phyloP scores from a whole-genome alignment of 306 rosid genomes.

The Hippophae gyantsensis region DNA sequence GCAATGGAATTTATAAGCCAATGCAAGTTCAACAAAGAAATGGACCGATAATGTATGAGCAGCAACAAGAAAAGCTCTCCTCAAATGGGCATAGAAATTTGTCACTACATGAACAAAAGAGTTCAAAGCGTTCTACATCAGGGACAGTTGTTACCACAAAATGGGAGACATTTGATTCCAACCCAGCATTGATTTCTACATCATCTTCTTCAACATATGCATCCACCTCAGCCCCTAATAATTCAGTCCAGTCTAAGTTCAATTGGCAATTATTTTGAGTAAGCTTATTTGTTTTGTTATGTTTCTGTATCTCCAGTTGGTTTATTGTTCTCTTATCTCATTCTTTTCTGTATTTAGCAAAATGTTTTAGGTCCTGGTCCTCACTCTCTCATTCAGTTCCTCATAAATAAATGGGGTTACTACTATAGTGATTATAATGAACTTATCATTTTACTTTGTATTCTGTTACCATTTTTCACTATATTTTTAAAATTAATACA shows the following conservation, averaged over 20 bases:
- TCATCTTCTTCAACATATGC: constrained; percentile 8
- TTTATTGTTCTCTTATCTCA: constrained; percentile 9
- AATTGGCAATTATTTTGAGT: constrained; percentile 76
- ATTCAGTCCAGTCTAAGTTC: constrained; percentile 56
- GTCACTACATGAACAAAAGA: background rate
- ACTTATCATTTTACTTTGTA: constrained; percentile 13
- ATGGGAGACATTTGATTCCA: constrained; percentile 85
- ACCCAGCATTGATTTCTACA: constrained; percentile 40
- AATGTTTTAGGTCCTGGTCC: constrained; percentile 39
- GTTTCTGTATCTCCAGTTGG: constrained; percentile 6
- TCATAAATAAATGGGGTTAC: constrained; percentile 55
- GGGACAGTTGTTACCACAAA: constrained; percentile 75
- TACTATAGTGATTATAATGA: constrained; percentile 34
- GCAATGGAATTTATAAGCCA: constrained; percentile 26
- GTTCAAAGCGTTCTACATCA: constrained; percentile 36
- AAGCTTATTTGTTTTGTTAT: constrained; percentile 19
- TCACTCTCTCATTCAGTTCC: constrained; percentile 32
- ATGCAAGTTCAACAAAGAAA: constrained; percentile 18
- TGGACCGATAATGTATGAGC: no score
- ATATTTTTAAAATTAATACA: no score
- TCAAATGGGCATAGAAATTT: no score
- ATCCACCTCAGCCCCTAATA: constrained; percentile 21
- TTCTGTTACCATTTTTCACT: constrained; percentile 9
- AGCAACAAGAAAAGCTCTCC: no score
- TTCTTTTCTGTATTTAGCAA: constrained; percentile 87